Percentiles rank a stretch among this genome's conserved stretches.
phyloP scores from a whole-genome alignment of 768 basidiomycete species.

The Hortiboletus flavorubellus region DNA sequence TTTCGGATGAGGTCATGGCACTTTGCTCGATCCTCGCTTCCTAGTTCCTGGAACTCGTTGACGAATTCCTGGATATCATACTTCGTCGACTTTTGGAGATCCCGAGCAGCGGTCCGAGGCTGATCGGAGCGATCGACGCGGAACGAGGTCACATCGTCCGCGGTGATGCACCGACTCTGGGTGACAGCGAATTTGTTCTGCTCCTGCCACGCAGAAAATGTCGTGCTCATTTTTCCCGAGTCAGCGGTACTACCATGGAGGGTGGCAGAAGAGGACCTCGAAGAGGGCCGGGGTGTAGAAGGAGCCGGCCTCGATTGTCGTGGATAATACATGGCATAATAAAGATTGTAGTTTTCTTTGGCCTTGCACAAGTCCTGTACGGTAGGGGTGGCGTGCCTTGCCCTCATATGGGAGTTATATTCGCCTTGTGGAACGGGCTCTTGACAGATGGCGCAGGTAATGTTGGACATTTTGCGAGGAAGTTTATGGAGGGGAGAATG shows the following conservation, averaged over 20 bases:
- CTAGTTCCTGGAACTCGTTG: conserved; percentile 9
- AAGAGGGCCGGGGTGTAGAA: not conserved
- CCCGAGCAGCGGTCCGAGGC: conserved; percentile 18
- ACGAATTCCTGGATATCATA: conserved; percentile 23
- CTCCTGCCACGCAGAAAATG: conserved; percentile 23
- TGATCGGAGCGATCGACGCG: conserved; percentile 23
- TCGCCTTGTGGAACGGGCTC: conserved; percentile 2
- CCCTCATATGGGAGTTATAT: conserved; percentile 9
- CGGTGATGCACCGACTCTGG: conserved; percentile 13
- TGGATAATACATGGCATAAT: not conserved
- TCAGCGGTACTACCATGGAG: not conserved
- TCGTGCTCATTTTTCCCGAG: conserved; percentile 6
- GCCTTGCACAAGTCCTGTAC: conserved; percentile 9
- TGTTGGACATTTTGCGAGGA: conserved; percentile 1
- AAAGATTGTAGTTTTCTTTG: not conserved
- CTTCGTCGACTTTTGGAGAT: conserved; percentile 20
- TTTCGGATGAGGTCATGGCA: conserved; percentile 17
- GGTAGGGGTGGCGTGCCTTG: conserved; percentile 10
- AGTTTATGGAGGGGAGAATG: not conserved
- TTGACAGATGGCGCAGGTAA: conserved; percentile 16
- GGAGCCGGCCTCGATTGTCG: not conserved
- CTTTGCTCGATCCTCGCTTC: conserved; percentile 11
- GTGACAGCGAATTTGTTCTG: conserved; percentile 4
- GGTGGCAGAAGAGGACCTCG: not conserved
- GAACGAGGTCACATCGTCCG: conserved; percentile 24